Conservation (phyloP, 129 eudicot species). For the Flaveria robusta region DNA sequence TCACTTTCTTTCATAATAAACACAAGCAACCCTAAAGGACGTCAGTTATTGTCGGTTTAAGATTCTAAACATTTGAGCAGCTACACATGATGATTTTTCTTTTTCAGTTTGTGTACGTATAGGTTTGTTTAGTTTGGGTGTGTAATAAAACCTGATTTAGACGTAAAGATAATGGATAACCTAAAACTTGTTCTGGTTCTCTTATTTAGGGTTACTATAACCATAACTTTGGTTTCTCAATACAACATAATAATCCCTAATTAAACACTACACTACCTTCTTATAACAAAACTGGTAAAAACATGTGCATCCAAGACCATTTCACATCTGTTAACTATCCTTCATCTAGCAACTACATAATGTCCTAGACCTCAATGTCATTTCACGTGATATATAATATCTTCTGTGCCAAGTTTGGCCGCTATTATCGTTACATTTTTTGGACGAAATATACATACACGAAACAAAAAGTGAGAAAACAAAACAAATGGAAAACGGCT, state of each 20-base stretch:
- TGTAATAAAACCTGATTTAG: no score
- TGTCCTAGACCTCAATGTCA: constrained; percentile 34
- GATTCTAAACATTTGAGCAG: no score
- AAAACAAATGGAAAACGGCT: constrained; percentile 22
- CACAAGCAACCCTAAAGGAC: no score
- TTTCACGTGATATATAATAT: constrained; percentile 35
- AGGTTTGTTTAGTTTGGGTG: no score
- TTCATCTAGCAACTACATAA: constrained; percentile 19
- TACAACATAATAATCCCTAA: not conserved
- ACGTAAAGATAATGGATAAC: no score
- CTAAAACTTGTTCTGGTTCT: no score
- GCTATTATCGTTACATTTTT: constrained; percentile 45
- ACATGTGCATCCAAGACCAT: constrained; percentile 2
- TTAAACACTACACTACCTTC: constrained; percentile 14
- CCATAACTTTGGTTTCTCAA: no score
- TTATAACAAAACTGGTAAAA: constrained; percentile 21
- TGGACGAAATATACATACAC: constrained; percentile 37
- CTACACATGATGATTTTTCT: no score
- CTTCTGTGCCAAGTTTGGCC: constrained; percentile 48
- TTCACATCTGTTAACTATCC: not conserved
- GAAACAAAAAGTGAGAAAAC: not conserved
- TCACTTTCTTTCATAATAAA: no score
- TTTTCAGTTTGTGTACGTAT: no score
- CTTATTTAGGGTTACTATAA: no score
- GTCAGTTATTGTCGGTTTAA: no score